These are phyloP conservation scores for Chalciporus sp. DNA, from an alignment of 1,284 basidiomycete species.

Conservation along the genomic window DNA sequence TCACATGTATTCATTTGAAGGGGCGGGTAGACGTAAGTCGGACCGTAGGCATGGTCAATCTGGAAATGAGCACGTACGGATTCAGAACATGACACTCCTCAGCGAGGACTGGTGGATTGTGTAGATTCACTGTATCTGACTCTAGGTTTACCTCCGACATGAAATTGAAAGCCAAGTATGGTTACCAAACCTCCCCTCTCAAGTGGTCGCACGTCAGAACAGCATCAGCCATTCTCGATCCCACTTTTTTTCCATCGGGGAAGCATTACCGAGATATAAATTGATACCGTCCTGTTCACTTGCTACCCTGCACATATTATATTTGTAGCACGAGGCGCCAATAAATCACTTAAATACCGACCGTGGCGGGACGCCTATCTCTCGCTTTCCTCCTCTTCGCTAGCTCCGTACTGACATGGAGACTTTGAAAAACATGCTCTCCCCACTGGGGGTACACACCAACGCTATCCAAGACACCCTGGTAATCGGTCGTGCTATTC, in stretches of 20 bases:
- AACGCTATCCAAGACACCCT: constrained; percentile 65
- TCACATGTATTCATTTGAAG: constrained; percentile 1
- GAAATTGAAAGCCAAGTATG: constrained; percentile 19
- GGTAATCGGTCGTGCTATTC: constrained; percentile 36
- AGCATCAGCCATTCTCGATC: constrained; percentile 19
- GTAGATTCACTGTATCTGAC: constrained; percentile 25
- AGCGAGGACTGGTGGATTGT: background rate
- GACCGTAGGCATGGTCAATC: background rate
- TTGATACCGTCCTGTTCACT: constrained; percentile 30
- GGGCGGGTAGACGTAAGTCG: constrained; percentile 21
- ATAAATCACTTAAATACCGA: constrained; percentile 38
- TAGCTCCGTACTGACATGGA: constrained; percentile 49
- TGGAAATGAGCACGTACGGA: background rate
- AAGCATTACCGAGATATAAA: constrained; percentile 35
- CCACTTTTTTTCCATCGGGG: constrained; percentile 18
- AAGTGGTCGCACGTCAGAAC: constrained; percentile 21
- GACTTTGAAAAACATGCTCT: constrained; percentile 58
- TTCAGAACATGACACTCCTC: background rate
- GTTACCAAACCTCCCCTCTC: constrained; percentile 15
- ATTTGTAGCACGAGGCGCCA: constrained; percentile 36
- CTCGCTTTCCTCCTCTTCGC: constrained; percentile 25
- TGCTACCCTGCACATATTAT: constrained; percentile 30
- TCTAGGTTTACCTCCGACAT: constrained; percentile 11
- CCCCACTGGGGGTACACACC: constrained; percentile 59
- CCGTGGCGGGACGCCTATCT: constrained; percentile 22